phyloP scores from a whole-genome alignment of 768 basidiomycete genomes.

The Hortiboletus flavorubellus region DNA sequence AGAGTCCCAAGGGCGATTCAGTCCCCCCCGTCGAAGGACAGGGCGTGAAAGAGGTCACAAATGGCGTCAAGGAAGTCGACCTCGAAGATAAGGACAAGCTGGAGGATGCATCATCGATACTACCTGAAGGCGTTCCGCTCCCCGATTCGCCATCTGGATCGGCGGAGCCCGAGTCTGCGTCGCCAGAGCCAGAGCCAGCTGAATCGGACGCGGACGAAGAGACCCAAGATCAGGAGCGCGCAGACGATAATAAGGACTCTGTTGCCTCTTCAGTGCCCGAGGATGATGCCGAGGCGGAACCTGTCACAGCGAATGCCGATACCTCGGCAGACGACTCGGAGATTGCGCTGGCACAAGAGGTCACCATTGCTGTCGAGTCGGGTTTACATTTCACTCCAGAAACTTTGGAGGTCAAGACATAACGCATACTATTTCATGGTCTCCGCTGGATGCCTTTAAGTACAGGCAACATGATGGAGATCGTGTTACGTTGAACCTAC shows the following conservation, averaged over 20 bases:
- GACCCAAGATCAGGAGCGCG: constrained; percentile 9
- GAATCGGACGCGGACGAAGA: constrained; percentile 7
- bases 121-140: constrained; percentile 35
- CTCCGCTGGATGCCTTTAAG: constrained; percentile 9
- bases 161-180: constrained; percentile 14
- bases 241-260: constrained; percentile 17
- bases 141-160: constrained; percentile 36
- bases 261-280: constrained; percentile 21
- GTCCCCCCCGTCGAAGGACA: constrained; percentile 32
- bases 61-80: constrained; percentile 68
- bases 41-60: constrained; percentile 67
- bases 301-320: neutral
- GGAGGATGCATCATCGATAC: constrained; percentile 11
- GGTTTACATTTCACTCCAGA: constrained; percentile 9
- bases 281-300: constrained; percentile 1
- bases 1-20: constrained; percentile 1
- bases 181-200: constrained; percentile 3
- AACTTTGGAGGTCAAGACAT: constrained; percentile 21
- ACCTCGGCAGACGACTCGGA: neutral
- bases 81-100: constrained; percentile 40
- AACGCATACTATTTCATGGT: neutral
- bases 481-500: neutral
- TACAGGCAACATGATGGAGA: constrained; percentile 23
- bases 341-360: constrained; percentile 2
- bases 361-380: constrained; percentile 2